Evolutionary conservation across 2,329 filamentous ascomycete species (phyloP).

Genomic region (Calonectria fujianensis): DNA sequence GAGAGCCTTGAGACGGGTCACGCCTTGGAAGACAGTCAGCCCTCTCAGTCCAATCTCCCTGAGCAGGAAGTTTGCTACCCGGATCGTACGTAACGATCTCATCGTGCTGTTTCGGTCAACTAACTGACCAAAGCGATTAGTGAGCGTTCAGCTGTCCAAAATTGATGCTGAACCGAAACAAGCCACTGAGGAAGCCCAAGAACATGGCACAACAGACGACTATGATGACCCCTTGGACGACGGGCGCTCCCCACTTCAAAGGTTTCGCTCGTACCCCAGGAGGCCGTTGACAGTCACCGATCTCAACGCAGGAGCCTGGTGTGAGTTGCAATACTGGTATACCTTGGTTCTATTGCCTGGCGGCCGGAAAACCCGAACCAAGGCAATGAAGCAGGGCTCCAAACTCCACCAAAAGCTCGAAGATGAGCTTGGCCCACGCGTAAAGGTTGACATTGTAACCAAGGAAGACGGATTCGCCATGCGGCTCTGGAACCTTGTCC

Average conservation of each 20-base stretch:
- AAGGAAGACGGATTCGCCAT: slow-evolving; percentile 90
- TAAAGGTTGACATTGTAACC: slow-evolving; percentile 81
- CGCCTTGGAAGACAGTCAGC: not conserved
- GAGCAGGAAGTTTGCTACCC: slow-evolving; percentile 66
- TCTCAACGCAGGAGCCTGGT: slow-evolving; percentile 93
- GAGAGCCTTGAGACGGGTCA: slow-evolving; percentile 28
- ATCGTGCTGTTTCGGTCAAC: slow-evolving; percentile 54
- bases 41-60: slow-evolving; percentile 26
- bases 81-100: slow-evolving; percentile 67
- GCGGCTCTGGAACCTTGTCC: slow-evolving; percentile 92
- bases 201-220: slow-evolving; percentile 20
- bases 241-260: slow-evolving; percentile 78
- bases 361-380: slow-evolving; percentile 84
- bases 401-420: slow-evolving; percentile 89
- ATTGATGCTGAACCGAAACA: slow-evolving; percentile 45
- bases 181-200: slow-evolving; percentile 42
- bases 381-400: slow-evolving; percentile 89
- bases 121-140: slow-evolving; percentile 83
- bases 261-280: slow-evolving; percentile 85
- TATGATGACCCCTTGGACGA: slow-evolving; percentile 55
- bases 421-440: slow-evolving; percentile 86
- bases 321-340: slow-evolving; percentile 95
- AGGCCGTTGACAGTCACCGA: slow-evolving; percentile 92
- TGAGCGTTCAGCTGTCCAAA: slow-evolving; percentile 66
- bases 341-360: slow-evolving; percentile 82